These are phyloP conservation scores for Dovyalis caffra DNA, from an alignment of 345 rosid species.

Conservation along the genomic window DNA sequence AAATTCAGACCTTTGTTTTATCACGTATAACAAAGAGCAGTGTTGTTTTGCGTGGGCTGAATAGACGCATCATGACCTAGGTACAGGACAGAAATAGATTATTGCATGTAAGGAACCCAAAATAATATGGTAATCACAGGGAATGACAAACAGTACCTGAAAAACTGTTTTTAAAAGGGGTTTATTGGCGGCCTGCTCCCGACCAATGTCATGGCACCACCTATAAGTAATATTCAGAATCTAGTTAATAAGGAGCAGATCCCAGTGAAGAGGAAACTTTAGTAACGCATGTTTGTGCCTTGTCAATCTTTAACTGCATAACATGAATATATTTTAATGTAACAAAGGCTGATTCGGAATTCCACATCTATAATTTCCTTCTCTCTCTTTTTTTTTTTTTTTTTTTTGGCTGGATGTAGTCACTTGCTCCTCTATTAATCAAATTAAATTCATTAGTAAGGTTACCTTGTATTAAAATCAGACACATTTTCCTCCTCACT, in stretches of 20 bases:
- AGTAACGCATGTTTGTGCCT: background rate
- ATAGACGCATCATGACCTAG: constrained; percentile 38
- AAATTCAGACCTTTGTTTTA: constrained; percentile 30
- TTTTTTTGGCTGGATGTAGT: background rate
- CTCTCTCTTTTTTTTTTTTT: too few relatives aligned
- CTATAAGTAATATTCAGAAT: constrained; percentile 33
- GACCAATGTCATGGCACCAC: constrained; percentile 68
- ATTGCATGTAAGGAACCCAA: background rate
- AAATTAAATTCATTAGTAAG: background rate
- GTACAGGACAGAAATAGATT: background rate
- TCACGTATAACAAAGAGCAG: constrained; percentile 37
- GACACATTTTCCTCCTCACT: background rate
- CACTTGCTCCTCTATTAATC: background rate
- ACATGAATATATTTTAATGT: background rate
- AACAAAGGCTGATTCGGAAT: background rate
- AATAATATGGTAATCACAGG: background rate
- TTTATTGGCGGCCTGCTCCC: constrained; percentile 39
- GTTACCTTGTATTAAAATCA: background rate
- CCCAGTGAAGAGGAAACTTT: background rate
- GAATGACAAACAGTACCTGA: constrained; percentile 15
- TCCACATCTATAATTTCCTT: too few relatives aligned
- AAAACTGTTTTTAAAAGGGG: constrained; percentile 38
- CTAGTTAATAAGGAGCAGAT: background rate
- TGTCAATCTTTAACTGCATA: constrained; percentile 1
- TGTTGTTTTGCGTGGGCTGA: constrained; percentile 36